Evolutionary conservation across 441 rosid species (phyloP), one percentile per base, ranked within the genome.

Genomic region (Caryocar brasiliense): DNA sequence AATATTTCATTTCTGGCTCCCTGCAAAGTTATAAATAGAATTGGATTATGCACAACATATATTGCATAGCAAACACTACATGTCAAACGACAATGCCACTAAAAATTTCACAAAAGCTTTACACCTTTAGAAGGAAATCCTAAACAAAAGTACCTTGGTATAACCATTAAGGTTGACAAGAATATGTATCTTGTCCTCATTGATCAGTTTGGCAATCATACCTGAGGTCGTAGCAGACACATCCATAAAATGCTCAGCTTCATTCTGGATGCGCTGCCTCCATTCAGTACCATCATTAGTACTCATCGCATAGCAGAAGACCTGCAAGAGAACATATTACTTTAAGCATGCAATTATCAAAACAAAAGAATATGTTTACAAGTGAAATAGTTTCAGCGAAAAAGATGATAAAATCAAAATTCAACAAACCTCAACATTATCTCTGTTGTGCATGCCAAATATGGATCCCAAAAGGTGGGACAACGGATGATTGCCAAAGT

Each of bases 401-500:
- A 19, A 30, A 8, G 26, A n/a, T 18, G 5, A 2, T 48, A 7
- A n/a, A 7, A 3, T 10, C 6, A 11, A 33, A 37, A 10, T n/a
- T 13, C 54, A 20, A 63, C 83, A 25, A 35, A 85, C 99, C 97
- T 93, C 96, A 12, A 88, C 69, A 61, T 86, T 79, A 40, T 80
- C 85, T 68, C 67, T 73, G 77, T 86, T 78, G 67, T 93, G 99
- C 96, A 88, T 84, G 59, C 99, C 99, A 74, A 89, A 93, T 53
- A 93, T 86, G 6, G 99, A 93, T 42, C 97, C 99, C 99, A 93
- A 89, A 37, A 93, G 96, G 60, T 93, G 99, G 23, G 99, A 93
- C 67, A 93, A 62, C 2, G 99, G 99, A 41, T 93, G 99, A 56
- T 93, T 93, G n/a, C 97, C 97, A 40, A 93, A 93, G 51, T 93